Conservation (phyloP, 2,329 filamentous ascomycete genomes). For the Cryphonectria parasitica region DNA sequence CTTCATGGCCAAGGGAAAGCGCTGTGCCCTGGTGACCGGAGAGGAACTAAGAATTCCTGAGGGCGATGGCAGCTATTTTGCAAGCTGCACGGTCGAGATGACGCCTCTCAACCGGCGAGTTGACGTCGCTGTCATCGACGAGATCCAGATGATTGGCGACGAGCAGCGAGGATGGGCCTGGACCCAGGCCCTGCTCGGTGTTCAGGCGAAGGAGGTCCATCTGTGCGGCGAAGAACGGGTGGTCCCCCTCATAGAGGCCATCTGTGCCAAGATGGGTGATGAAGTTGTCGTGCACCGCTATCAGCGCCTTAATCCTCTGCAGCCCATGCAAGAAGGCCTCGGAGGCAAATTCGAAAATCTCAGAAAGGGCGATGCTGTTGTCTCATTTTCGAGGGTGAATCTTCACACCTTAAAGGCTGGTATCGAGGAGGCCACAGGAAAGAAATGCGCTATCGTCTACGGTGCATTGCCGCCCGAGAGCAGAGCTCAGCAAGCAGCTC, state of each 20-base stretch:
- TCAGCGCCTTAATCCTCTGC: conserved; percentile 77
- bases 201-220: conserved; percentile 87
- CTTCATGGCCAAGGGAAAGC: conserved; percentile 75
- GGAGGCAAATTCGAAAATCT: conserved; percentile 67
- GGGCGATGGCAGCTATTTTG: conserved; percentile 61
- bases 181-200: conserved; percentile 87
- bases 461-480: conserved; percentile 91
- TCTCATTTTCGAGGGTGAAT: conserved; percentile 80
- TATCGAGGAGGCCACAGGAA: conserved; percentile 76
- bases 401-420: conserved; percentile 80
- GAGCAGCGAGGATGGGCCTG: conserved; percentile 85
- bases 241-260: conserved; percentile 74
- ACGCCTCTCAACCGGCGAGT: conserved; percentile 58
- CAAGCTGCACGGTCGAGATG: conserved; percentile 95
- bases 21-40: conserved; percentile 83
- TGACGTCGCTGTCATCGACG: conserved; percentile 95
- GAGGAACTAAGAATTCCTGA: conserved; percentile 80
- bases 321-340: conserved; percentile 67
- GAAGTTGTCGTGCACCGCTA: conserved; percentile 82
- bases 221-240: conserved; percentile 88
- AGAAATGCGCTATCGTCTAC: conserved; percentile 89
- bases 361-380: conserved; percentile 87
- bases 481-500: conserved; percentile 82
- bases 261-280: conserved; percentile 82
- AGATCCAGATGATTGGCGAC: conserved; percentile 96